Evolutionary conservation across 2,329 filamentous ascomycete species (phyloP), one percentile per base, ranked within the genome.

Genomic region (Cylindrodendrum hubeiense): DNA sequence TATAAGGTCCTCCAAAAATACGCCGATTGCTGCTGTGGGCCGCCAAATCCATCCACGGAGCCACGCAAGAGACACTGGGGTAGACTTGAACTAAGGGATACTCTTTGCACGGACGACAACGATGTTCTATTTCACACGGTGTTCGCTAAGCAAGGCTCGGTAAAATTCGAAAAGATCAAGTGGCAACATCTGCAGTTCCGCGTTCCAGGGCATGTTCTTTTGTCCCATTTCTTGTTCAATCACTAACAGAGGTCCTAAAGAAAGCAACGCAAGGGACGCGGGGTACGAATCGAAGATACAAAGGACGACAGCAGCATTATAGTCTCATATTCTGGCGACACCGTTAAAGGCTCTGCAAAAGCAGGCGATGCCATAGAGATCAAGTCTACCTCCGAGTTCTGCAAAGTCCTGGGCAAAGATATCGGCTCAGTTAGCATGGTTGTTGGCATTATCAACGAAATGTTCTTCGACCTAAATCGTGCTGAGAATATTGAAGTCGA

Each of bases 101-200:
- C 46, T 34, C 41, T 60, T 37, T 4, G 3, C 10, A 24, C 37
- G 5, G 15, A 12, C 15, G 47, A 60, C 13, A 53, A 53, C 24
- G 57, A 53, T 5, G 37, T 60, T 0, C 7, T 59, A 43, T 59
- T 59, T 33, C 55, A 59, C n/a, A 43, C 55, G 2, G n/a, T 59
- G 2, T 59, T 59, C 26, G 10, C 55, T 15, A 59, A 59, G 17
- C 33, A 28, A 21, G 55, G 55, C 19, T 59, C 44, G 9, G 3
- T 43, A 1, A n/a, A 59, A 43, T 49, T 51, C 24, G 55, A 59
- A 30, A 17, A 33, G 4, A 43, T 59, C 24, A 67, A 66, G 9
- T 60, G 57, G 57, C 57, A 60, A 33, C 57, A 60, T 44, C 46
- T 60, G 3, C 57, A 53, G 19, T 60, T 60, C 39, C 57, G 49